Evolutionary conservation across 2,329 filamentous ascomycete species (phyloP).

Genomic region (Aspergillus terreus): DNA sequence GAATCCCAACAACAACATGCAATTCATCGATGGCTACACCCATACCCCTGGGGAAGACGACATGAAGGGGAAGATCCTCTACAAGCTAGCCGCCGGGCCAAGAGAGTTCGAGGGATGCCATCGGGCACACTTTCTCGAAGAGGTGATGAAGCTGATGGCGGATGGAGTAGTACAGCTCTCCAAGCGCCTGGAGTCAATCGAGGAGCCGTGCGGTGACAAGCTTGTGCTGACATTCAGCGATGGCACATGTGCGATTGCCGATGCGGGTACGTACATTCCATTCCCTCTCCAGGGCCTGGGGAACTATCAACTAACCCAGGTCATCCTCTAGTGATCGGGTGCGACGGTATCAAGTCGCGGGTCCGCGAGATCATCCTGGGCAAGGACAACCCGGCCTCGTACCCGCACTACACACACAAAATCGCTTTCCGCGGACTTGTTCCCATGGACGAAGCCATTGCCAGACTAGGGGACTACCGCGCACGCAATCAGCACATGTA

Average conservation of each 20-base stretch:
- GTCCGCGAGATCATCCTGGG: conserved; percentile 53
- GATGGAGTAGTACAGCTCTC: conserved; percentile 30
- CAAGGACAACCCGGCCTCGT: conserved; percentile 40
- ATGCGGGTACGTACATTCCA: conserved; percentile 23
- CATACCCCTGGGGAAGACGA: conserved; percentile 11
- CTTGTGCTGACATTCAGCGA: conserved; percentile 42
- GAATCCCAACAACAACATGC: conserved; percentile 16
- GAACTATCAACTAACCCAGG: conserved; percentile 4
- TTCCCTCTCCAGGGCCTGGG: neutral
- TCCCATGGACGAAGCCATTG: conserved; percentile 53
- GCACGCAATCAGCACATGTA: conserved; percentile 54
- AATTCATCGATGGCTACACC: conserved; percentile 24
- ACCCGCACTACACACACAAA: conserved; percentile 53
- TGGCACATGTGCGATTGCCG: conserved; percentile 41
- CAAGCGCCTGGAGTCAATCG: conserved; percentile 33
- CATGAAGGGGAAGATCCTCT: conserved; percentile 13
- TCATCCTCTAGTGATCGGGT: conserved; percentile 45
- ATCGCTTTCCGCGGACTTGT: conserved; percentile 62
- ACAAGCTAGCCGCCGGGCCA: conserved; percentile 11
- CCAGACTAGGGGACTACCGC: conserved; percentile 48
- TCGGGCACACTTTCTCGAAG: conserved; percentile 41
- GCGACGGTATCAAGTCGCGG: conserved; percentile 61
- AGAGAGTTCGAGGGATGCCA: conserved; percentile 26
- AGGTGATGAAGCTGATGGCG: conserved; percentile 41
- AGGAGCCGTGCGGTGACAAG: conserved; percentile 19